Percentiles rank a stretch among this genome's conserved stretches.
Evolutionary conservation across 164 flowering plant species (phyloP).

Genomic region (Stephania yunnanensis): DNA sequence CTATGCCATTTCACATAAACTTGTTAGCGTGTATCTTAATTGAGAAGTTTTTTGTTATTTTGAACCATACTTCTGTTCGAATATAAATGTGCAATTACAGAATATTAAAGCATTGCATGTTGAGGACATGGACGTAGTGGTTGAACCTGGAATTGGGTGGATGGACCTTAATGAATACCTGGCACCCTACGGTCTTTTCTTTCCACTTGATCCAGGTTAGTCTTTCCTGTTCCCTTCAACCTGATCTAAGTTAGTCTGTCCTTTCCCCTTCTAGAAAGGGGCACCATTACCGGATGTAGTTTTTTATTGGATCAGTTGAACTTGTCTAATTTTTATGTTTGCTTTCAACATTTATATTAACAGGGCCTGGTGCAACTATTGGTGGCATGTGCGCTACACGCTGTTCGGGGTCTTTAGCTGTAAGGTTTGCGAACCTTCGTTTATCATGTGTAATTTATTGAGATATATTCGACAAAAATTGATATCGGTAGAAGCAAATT

Average conservation of each 20-base stretch:
- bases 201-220: constrained; percentile 97
- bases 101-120: constrained; percentile 71
- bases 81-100: constrained; percentile 26
- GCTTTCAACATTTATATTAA: constrained; percentile 9
- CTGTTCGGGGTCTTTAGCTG: constrained; percentile 98
- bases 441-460: not conserved
- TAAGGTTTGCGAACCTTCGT: constrained; percentile 49
- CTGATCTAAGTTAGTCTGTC: too few species aligned
- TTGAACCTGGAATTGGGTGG: constrained; percentile 99
- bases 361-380: constrained; percentile 99
- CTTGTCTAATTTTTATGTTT: not conserved
- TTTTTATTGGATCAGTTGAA: not conserved
- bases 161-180: constrained; percentile 93
- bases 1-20: too few species aligned
- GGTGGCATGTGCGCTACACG: constrained; percentile 99
- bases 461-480: not conserved
- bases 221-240: not conserved
- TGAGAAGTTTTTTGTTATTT: not conserved
- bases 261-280: too few species aligned
- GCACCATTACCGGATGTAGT: too few species aligned
- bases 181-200: constrained; percentile 91
- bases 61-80: not conserved
- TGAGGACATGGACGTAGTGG: constrained; percentile 96
- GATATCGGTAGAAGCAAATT: too few species aligned
- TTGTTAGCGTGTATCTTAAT: not conserved